A percentile compares a stretch with the other conserved stretches of the same genome.
These are phyloP conservation scores for Clavariopsis aquatica DNA, from an alignment of 495 filamentous ascomycete species.

Conservation along the genomic window DNA sequence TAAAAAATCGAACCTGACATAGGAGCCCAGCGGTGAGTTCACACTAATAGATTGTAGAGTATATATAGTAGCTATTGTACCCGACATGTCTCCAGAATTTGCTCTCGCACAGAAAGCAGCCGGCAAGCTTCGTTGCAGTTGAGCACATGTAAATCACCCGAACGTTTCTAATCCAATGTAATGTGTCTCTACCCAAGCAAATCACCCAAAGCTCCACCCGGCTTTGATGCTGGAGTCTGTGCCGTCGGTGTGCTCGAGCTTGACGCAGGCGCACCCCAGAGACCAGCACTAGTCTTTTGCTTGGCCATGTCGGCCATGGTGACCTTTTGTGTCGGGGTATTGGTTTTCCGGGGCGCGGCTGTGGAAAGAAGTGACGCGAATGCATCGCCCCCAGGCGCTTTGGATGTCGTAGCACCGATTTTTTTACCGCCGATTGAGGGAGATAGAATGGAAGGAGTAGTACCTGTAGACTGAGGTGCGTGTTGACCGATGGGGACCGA, in stretches of 20 bases:
- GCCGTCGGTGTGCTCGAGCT: constrained; percentile 43
- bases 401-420: constrained; percentile 53
- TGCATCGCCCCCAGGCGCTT: constrained; percentile 69
- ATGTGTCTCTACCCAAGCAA: constrained; percentile 32
- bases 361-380: constrained; percentile 85
- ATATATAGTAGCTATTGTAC: neutral
- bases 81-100: neutral
- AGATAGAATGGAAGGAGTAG: constrained; percentile 40
- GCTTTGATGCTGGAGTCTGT: constrained; percentile 42
- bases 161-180: neutral
- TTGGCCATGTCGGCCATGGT: constrained; percentile 90
- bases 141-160: neutral
- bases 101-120: neutral
- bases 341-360: constrained; percentile 77
- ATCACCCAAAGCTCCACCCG: constrained; percentile 38
- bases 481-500: constrained; percentile 59
- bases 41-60: neutral
- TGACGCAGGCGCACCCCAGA: constrained; percentile 73
- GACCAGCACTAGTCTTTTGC: constrained; percentile 89
- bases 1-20: too few species aligned
- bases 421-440: constrained; percentile 43
- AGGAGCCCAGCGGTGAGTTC: too few species aligned
- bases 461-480: constrained; percentile 44
- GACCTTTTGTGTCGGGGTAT: constrained; percentile 61
- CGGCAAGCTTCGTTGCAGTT: neutral